phyloP scores from a whole-genome alignment of 2,329 filamentous ascomycete genomes.

The Aspergillus hortae region DNA sequence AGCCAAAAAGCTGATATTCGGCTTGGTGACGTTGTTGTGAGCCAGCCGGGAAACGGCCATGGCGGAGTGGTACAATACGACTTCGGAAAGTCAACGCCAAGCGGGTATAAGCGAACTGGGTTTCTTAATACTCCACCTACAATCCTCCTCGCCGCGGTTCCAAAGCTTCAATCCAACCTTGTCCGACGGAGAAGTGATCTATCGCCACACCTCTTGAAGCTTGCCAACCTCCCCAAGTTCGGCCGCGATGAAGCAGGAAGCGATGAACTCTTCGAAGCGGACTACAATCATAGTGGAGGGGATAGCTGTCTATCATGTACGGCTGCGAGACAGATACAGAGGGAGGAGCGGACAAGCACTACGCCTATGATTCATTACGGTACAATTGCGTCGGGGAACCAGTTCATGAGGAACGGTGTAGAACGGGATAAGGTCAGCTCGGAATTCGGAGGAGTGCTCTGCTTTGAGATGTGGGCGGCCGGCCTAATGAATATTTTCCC shows the following conservation, averaged over 20 bases:
- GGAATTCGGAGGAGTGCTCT: constrained; percentile 3
- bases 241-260: background rate
- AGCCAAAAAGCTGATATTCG: constrained; percentile 15
- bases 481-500: background rate
- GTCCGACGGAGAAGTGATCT: too few relatives aligned
- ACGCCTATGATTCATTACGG: constrained; percentile 14
- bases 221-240: too few relatives aligned
- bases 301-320: constrained; percentile 30
- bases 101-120: constrained; percentile 11
- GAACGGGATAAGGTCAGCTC: constrained; percentile 4
- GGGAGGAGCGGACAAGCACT: constrained; percentile 3
- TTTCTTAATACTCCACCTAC: constrained; percentile 16
- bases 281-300: constrained; percentile 26
- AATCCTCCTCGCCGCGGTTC: constrained; percentile 8
- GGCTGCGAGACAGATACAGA: constrained; percentile 17
- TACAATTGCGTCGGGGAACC: constrained; percentile 19
- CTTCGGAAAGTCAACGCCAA: constrained; percentile 14
- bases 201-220: too few relatives aligned
- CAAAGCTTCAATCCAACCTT: too few relatives aligned
- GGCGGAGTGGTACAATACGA: constrained; percentile 27
- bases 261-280: constrained; percentile 17
- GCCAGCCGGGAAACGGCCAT: constrained; percentile 8
- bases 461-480: background rate
- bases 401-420: constrained; percentile 14
- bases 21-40: constrained; percentile 22